A percentile compares a stretch with the other conserved stretches of the same genome.
These are phyloP conservation scores for Penicillium cosmopolitanum DNA, from an alignment of 495 filamentous ascomycete species.

Conservation along the genomic window DNA sequence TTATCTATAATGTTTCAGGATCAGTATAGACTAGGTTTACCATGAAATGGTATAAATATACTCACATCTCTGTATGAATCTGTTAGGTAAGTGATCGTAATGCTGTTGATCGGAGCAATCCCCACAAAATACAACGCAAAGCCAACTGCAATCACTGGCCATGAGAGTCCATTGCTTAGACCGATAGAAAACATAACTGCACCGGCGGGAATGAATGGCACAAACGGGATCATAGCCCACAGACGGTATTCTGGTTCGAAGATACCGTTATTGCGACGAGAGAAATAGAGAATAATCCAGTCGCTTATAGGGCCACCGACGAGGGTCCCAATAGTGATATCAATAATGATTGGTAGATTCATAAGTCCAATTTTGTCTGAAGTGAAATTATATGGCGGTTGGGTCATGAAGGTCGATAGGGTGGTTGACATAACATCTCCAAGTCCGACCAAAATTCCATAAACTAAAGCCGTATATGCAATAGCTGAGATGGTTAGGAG, in stretches of 20 bases:
- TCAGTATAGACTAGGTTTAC: background rate
- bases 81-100: conserved; percentile 28
- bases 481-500: conserved; percentile 35
- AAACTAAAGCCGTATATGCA: conserved; percentile 35
- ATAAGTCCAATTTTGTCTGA: conserved; percentile 36
- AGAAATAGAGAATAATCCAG: conserved; percentile 30
- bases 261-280: conserved; percentile 39
- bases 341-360: conserved; percentile 37
- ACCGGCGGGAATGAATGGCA: conserved; percentile 13
- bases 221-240: conserved; percentile 24
- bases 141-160: background rate
- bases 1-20: conserved; percentile 23
- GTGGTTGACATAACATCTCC: conserved; percentile 31
- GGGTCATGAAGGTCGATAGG: conserved; percentile 25
- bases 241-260: conserved; percentile 44
- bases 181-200: conserved; percentile 27
- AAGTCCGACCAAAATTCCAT: conserved; percentile 31
- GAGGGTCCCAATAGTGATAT: conserved; percentile 34
- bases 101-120: background rate
- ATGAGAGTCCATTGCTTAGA: background rate
- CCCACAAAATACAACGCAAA: background rate
- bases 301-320: conserved; percentile 37
- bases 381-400: conserved; percentile 42
- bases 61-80: conserved; percentile 35
- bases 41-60: background rate